Evolutionary conservation across 2,329 filamentous ascomycete genomes (phyloP).

Genomic region (Trematosphaeria pertusa): DNA sequence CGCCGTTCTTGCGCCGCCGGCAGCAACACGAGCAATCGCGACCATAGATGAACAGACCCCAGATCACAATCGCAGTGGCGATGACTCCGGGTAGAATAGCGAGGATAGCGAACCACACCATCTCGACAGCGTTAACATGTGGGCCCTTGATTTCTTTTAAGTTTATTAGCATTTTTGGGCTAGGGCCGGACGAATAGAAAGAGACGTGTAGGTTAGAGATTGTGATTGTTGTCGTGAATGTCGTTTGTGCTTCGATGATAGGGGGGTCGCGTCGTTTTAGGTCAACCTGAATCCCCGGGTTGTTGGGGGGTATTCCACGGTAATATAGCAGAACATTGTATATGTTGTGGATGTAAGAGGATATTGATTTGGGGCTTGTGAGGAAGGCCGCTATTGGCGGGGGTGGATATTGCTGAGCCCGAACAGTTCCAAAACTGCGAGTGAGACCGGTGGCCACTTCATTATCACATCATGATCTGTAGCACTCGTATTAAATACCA

Average conservation of each 20-base stretch:
- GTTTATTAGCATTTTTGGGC: too few species aligned
- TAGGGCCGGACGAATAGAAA: too few species aligned
- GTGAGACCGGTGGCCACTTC: slow-evolving; percentile 38
- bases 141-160: background rate
- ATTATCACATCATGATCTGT: slow-evolving; percentile 42
- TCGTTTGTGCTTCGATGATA: too few species aligned
- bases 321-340: too few species aligned
- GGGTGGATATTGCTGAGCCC: slow-evolving; percentile 26
- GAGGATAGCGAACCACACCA: slow-evolving; percentile 6
- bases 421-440: slow-evolving; percentile 36
- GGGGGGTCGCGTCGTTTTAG: too few species aligned
- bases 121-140: too few species aligned
- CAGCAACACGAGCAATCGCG: background rate
- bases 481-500: slow-evolving; percentile 18
- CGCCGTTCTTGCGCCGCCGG: background rate
- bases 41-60: slow-evolving; percentile 5
- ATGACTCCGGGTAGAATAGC: slow-evolving; percentile 12
- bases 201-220: too few species aligned
- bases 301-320: too few species aligned
- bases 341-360: too few species aligned
- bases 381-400: slow-evolving; percentile 20
- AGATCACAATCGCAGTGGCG: slow-evolving; percentile 3
- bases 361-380: background rate
- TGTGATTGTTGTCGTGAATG: too few species aligned
- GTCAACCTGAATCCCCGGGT: too few species aligned